Percentiles rank a stretch among this genome's conserved stretches.
These are phyloP conservation scores for Proliferodiscus dingleyae DNA, from an alignment of 2,329 filamentous ascomycete genomes.

Conservation along the genomic window DNA sequence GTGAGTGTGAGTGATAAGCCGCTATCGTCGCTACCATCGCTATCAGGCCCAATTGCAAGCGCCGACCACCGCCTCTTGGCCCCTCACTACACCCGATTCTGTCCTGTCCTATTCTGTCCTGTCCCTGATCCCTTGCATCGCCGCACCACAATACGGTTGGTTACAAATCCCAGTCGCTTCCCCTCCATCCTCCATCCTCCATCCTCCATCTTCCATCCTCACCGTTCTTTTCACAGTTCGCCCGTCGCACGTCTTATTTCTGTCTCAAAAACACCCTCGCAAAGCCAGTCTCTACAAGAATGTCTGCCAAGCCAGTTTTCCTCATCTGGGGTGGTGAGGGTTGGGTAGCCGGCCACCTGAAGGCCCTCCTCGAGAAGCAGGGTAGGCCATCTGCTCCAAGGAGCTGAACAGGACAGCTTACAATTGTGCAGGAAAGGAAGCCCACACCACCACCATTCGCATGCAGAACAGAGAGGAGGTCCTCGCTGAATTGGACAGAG, in stretches of 20 bases:
- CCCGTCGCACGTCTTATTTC: not conserved
- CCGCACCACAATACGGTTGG: not conserved
- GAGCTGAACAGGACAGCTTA: constrained; percentile 6
- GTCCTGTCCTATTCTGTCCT: not conserved
- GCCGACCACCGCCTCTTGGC: too few species aligned
- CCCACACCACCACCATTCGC: constrained; percentile 55
- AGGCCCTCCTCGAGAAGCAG: constrained; percentile 51
- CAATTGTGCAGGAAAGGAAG: constrained; percentile 44
- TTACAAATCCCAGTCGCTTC: constrained; percentile 8
- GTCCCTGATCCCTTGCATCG: constrained; percentile 3
- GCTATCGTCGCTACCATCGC: too few species aligned
- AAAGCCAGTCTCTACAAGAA: constrained; percentile 10
- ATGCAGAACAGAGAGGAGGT: constrained; percentile 61
- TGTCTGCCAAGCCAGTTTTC: constrained; percentile 38
- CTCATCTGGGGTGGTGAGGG: constrained; percentile 62
- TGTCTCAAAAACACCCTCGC: not conserved
- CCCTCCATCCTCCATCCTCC: constrained; percentile 2
- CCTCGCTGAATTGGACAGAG: constrained; percentile 48
- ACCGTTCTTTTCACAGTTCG: not conserved
- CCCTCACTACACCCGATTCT: not conserved
- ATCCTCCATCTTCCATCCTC: constrained; percentile 4
- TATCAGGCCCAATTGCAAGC: too few species aligned
- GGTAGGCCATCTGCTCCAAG: constrained; percentile 24
- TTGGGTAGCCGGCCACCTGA: constrained; percentile 59
- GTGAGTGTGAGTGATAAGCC: too few species aligned